These are phyloP conservation scores for Camellia japonica DNA, from an alignment of 148 eudicot species.

Conservation along the genomic window DNA sequence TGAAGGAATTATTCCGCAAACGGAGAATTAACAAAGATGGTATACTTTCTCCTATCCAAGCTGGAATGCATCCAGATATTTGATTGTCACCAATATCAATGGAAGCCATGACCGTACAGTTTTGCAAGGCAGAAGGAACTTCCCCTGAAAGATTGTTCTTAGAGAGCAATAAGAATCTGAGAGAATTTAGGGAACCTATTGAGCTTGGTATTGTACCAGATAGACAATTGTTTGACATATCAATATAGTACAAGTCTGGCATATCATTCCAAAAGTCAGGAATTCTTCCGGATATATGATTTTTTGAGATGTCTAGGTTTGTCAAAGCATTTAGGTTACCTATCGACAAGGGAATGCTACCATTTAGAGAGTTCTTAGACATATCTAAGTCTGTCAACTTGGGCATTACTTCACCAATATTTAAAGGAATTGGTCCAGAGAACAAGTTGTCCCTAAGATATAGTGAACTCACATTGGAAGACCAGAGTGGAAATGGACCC, in stretches of 20 bases:
- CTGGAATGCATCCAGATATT: conserved; percentile 15
- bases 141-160: conserved; percentile 18
- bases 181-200: conserved; percentile 10
- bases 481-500: conserved; percentile 20
- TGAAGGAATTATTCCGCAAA: conserved; percentile 10
- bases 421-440: not conserved
- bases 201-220: conserved; percentile 24
- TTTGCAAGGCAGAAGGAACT: conserved; percentile 18
- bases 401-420: conserved; percentile 11
- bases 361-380: conserved; percentile 15
- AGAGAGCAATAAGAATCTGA: conserved; percentile 7
- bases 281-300: too few species aligned
- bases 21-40: conserved; percentile 10
- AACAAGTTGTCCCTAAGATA: conserved; percentile 13
- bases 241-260: not conserved
- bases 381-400: conserved; percentile 11
- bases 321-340: too few species aligned
- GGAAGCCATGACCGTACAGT: conserved; percentile 2
- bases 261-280: too few species aligned
- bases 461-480: conserved; percentile 16
- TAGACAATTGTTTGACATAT: conserved; percentile 19
- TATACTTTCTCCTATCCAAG: conserved; percentile 27
- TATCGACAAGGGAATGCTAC: conserved; percentile 6
- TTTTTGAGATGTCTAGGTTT: too few species aligned
- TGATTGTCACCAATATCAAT: conserved; percentile 23